Evolutionary conservation across 495 filamentous ascomycete species (phyloP), one percentile per base, ranked within the genome.

Genomic region (Niebla homalea): DNA sequence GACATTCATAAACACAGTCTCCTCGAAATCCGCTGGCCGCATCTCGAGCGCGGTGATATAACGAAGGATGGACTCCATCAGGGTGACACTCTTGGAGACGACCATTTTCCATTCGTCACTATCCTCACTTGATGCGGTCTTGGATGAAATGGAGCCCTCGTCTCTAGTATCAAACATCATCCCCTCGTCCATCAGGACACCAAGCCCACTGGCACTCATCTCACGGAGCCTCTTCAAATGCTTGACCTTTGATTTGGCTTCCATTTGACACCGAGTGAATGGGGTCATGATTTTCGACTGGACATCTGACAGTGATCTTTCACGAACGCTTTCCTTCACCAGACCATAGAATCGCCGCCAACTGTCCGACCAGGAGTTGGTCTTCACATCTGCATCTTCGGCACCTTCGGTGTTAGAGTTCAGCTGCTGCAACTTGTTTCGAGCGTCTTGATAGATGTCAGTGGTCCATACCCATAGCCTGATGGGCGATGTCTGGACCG

Each of bases 141-240:
- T 75, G 0, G 70, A 67, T 40, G 64, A 63, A 5, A 64, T 62
- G 32, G 55, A 58, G 26, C 57, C 60, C 18, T 69, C 67, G 20
- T 77, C 66, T 4, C 67, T 65, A 4, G 63, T 57, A 36, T 70
- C 69, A 48, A 88, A 82, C 29, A 70, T 76, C 26, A 94, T 70
- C 7, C 84, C 86, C 56, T 90, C 82, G 44, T 87, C 84, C 60
- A 94, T 78, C 3, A 97, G 72, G 11, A 96, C 74, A 3, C 92
- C 92, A 4, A 97, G 67, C 12, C 85, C 86, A 58, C 82, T 85
- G n/a, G 90, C 86, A 49, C 84, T 85, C 62, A 87, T 75, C 59
- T 87, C 78, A 37, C 83, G 77, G 36, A 89, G 69, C 43, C 70
- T 70, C 53, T 73, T 75, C 32, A 98, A 72, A 12, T 63, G 65